A percentile compares a stretch with the other conserved stretches of the same genome.
These are phyloP conservation scores for Xylaria sp. DNA, from an alignment of 2,329 filamentous ascomycete genomes.

Conservation along the genomic window DNA sequence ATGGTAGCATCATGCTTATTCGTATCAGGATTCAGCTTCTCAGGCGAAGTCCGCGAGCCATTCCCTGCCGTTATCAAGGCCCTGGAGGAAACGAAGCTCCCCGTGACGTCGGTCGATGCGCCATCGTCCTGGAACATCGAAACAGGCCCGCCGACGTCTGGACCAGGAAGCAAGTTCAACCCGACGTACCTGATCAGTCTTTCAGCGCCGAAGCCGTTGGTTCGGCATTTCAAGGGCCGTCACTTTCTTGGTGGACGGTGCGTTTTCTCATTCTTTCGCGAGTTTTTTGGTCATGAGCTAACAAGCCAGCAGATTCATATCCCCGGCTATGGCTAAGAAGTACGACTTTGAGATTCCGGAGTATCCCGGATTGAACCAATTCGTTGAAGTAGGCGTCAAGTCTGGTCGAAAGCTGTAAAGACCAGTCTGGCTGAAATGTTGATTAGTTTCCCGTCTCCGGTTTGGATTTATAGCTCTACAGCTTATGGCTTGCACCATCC, in stretches of 20 bases:
- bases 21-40: constrained; percentile 75
- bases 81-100: constrained; percentile 65
- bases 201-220: constrained; percentile 88
- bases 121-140: constrained; percentile 96
- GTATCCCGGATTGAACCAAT: constrained; percentile 83
- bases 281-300: background rate
- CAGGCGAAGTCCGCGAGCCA: constrained; percentile 84
- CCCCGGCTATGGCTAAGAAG: constrained; percentile 70
- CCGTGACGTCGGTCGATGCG: constrained; percentile 84
- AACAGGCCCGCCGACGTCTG: constrained; percentile 69
- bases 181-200: constrained; percentile 78
- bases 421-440: background rate
- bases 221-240: constrained; percentile 74
- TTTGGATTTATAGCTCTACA: too few species aligned
- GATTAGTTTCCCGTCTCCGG: background rate
- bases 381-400: constrained; percentile 64
- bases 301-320: constrained; percentile 61
- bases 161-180: constrained; percentile 73
- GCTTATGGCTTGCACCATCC: too few species aligned
- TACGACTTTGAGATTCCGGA: constrained; percentile 77
- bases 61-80: constrained; percentile 77
- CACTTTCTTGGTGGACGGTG: constrained; percentile 88
- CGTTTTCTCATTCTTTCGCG: constrained; percentile 27
- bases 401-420: constrained; percentile 46
- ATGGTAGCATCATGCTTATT: constrained; percentile 17